A percentile compares a stretch with the other conserved stretches of the same genome.
phyloP scores from a whole-genome alignment of 371 early-diverging fungal genomes.

The Haplosporangium sp. region DNA sequence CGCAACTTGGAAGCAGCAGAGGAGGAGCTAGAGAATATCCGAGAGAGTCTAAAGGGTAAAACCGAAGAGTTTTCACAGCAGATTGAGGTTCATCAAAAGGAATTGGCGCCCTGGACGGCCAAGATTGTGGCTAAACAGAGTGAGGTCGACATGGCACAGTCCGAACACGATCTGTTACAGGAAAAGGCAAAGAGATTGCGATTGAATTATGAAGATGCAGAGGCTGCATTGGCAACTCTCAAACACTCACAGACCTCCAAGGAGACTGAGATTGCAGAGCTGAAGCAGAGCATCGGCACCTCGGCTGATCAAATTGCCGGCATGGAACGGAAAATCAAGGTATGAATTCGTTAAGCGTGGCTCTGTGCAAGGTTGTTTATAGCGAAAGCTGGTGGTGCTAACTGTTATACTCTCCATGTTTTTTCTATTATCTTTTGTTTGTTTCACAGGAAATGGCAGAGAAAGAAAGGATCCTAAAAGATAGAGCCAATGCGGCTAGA shows the following conservation, averaged over 20 bases:
- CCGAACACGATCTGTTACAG: conserved; percentile 80
- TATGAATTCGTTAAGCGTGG: not conserved
- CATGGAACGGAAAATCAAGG: conserved; percentile 56
- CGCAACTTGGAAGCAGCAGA: conserved; percentile 75
- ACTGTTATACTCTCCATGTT: not conserved
- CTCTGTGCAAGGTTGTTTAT: too few relatives aligned
- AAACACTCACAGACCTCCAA: conserved; percentile 50
- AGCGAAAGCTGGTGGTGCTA: too few relatives aligned
- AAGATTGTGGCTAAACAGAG: conserved; percentile 80
- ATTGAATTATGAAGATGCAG: conserved; percentile 71
- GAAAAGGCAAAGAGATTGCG: conserved; percentile 65
- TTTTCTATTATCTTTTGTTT: not conserved
- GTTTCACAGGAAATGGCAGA: conserved; percentile 21
- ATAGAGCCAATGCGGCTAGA: conserved; percentile 57
- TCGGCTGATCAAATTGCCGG: conserved; percentile 57
- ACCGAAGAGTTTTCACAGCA: conserved; percentile 77
- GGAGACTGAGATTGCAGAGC: conserved; percentile 61
- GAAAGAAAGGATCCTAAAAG: conserved; percentile 23
- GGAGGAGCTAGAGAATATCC: conserved; percentile 78
- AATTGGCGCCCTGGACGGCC: conserved; percentile 87
- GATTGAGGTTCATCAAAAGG: conserved; percentile 81
- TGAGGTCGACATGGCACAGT: conserved; percentile 78
- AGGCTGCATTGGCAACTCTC: conserved; percentile 63
- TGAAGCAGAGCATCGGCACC: conserved; percentile 58
- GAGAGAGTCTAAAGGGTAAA: conserved; percentile 83